Conservation (phyloP, 2,329 filamentous ascomycete species). For the Colletotrichum sp. region DNA sequence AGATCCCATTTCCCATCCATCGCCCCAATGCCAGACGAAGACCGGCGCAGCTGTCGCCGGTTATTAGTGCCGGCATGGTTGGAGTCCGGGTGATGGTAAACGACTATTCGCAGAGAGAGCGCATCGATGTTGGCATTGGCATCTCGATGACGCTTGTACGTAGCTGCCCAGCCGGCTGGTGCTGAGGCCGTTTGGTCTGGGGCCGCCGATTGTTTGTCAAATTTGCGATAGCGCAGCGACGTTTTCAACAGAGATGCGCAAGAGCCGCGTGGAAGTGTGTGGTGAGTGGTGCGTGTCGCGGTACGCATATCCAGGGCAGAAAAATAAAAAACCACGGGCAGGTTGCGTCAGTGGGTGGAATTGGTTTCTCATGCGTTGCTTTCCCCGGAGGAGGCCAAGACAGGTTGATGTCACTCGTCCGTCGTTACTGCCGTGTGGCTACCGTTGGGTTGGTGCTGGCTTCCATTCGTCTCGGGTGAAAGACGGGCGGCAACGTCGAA, state of each 20-base stretch:
- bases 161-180: slow-evolving; percentile 4
- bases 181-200: background rate
- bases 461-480: background rate
- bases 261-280: slow-evolving; percentile 1
- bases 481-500: background rate
- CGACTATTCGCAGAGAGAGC: background rate
- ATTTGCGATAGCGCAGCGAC: background rate
- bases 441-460: background rate
- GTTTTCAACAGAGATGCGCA: slow-evolving; percentile 4
- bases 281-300: background rate
- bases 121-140: background rate
- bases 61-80: background rate
- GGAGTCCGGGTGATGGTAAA: background rate
- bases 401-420: slow-evolving; percentile 11
- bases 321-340: background rate
- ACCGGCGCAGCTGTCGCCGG: background rate
- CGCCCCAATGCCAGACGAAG: background rate
- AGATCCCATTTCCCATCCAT: background rate
- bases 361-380: background rate
- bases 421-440: slow-evolving; percentile 1
- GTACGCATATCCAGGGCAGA: background rate
- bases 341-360: slow-evolving; percentile 8
- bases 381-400: background rate
- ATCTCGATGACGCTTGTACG: slow-evolving; percentile 10
- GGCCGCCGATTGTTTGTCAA: background rate